A percentile compares a stretch with the other conserved stretches of the same genome.
These are phyloP conservation scores for Colletotrichum orbiculare DNA, from an alignment of 2,329 filamentous ascomycete species.

Conservation along the genomic window DNA sequence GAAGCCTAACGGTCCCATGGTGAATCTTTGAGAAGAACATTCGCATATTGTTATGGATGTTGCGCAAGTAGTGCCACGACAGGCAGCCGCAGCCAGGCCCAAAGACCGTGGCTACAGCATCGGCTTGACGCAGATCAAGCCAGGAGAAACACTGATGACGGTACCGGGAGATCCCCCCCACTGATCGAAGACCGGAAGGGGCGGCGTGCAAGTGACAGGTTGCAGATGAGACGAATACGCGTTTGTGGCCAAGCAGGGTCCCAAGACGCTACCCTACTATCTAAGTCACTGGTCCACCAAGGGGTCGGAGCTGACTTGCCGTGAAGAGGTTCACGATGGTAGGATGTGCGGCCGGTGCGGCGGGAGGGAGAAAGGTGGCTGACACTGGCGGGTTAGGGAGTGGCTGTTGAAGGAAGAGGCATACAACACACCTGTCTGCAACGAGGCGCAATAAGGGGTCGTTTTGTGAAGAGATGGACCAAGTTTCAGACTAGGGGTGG, in stretches of 20 bases:
- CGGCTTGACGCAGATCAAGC: slow-evolving; percentile 37
- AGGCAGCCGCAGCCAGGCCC: slow-evolving; percentile 4
- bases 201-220: slow-evolving; percentile 38
- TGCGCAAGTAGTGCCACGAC: neutral
- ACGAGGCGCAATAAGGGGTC: slow-evolving; percentile 9
- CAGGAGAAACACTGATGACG: slow-evolving; percentile 40
- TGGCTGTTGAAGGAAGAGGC: neutral
- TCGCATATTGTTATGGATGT: no score
- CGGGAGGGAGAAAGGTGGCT: slow-evolving; percentile 10
- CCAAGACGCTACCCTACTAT: slow-evolving; percentile 26
- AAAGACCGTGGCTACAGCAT: slow-evolving; percentile 21
- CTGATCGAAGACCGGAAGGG: slow-evolving; percentile 41
- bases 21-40: neutral
- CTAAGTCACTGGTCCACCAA: slow-evolving; percentile 26
- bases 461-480: slow-evolving; percentile 20
- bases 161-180: slow-evolving; percentile 36
- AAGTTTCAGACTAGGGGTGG: slow-evolving; percentile 23
- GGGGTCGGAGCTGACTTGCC: slow-evolving; percentile 21
- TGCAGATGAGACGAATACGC: slow-evolving; percentile 41
- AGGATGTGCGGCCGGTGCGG: slow-evolving; percentile 15
- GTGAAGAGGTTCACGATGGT: slow-evolving; percentile 12
- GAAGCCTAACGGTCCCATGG: neutral
- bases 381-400: slow-evolving; percentile 3
- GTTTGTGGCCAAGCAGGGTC: slow-evolving; percentile 26
- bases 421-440: no score